Evolutionary conservation across 176 grass and related monocot genomes (phyloP).

Genomic region (Hordeum vulgare): MorexV3_pseudomolecules_assembly NC_058523.1:556873147-556873646

Average conservation of each 20-base stretch:
- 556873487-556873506: not conserved
- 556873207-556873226: not conserved
- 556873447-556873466: not conserved
- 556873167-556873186: not conserved
- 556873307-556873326: slow-evolving; percentile 13
- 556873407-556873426: not conserved
- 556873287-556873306: not conserved
- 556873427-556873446: slow-evolving; percentile 25
- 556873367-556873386: slow-evolving; percentile 21
- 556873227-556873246: not conserved
- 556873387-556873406: slow-evolving; percentile 6
- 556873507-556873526: not conserved
- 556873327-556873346: not conserved
- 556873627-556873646: slow-evolving; percentile 15
- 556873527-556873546: not conserved
- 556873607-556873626: not conserved
- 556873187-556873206: not conserved
- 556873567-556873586: not conserved
- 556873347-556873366: not conserved
- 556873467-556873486: not conserved
- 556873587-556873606: not conserved
- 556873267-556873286: slow-evolving; percentile 24
- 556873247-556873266: not conserved
- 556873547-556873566: slow-evolving; percentile 13
- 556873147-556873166: not conserved